Percentiles rank a stretch among this genome's conserved stretches.
Evolutionary conservation across 306 rosid genomes (phyloP).

Genomic region (Cicer cuneatum): DNA sequence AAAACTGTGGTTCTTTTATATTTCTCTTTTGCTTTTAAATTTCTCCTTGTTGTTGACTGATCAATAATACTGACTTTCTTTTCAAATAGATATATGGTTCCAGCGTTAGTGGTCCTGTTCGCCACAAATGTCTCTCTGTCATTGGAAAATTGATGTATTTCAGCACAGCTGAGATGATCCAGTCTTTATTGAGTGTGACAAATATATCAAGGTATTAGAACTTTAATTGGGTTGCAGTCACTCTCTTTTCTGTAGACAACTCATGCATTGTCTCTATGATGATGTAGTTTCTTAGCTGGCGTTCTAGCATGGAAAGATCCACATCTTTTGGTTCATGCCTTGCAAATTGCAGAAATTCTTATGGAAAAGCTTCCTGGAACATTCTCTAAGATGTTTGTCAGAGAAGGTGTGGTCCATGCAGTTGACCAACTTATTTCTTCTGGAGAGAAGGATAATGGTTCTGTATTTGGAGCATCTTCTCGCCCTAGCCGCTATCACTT

Average conservation of each 20-base stretch:
- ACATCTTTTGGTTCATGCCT: constrained; percentile 84
- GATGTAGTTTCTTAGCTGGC: constrained; percentile 85
- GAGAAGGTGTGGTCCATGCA: constrained; percentile 99
- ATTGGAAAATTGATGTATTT: constrained; percentile 96
- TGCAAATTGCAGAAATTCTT: constrained; percentile 97
- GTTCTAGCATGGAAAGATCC: constrained; percentile 99
- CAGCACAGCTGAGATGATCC: constrained; percentile 95
- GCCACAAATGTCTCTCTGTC: constrained; percentile 91
- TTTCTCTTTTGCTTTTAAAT: constrained; percentile 1
- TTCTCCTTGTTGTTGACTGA: constrained; percentile 31
- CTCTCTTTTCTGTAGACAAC: constrained; percentile 8
- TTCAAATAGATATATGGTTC: constrained; percentile 88
- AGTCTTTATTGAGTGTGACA: constrained; percentile 75
- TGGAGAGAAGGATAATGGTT: constrained; percentile 76
- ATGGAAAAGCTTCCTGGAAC: constrained; percentile 95
- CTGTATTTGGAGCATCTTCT: constrained; percentile 62
- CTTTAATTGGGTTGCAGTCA: constrained; percentile 15
- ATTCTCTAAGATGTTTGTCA: constrained; percentile 85
- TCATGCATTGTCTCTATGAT: constrained; percentile 45
- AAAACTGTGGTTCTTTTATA: constrained; percentile 1
- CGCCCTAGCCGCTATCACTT: constrained; percentile 90
- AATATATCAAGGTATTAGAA: constrained; percentile 84
- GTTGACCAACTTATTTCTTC: constrained; percentile 91
- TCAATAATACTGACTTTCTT: constrained; percentile 23
- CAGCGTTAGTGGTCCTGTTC: constrained; percentile 95